Evolutionary conservation across 108 stramenopile genomes (phyloP).

Genomic region (Cyclotella baltica): DNA sequence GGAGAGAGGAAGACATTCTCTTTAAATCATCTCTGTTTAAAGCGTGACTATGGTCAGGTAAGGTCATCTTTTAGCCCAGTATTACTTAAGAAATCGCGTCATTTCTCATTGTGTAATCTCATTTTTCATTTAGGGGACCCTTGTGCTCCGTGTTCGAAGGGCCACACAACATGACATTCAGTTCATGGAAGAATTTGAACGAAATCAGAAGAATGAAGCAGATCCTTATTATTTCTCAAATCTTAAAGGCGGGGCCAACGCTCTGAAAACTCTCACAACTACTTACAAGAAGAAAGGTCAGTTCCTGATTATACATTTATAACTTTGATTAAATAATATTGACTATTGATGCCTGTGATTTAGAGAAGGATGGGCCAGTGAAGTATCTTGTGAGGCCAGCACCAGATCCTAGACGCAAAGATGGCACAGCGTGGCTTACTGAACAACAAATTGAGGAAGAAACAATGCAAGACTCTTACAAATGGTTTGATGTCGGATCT

Average conservation of each 20-base stretch:
- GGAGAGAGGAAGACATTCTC: conserved; percentile 69
- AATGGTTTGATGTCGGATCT: conserved; percentile 76
- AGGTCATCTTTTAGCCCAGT: not conserved
- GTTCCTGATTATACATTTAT: conserved; percentile 4
- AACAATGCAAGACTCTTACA: conserved; percentile 51
- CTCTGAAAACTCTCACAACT: conserved; percentile 52
- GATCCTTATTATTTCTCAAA: conserved; percentile 14
- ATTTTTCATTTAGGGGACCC: conserved; percentile 41
- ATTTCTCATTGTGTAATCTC: not conserved
- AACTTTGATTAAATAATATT: not conserved
- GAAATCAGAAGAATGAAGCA: conserved; percentile 31
- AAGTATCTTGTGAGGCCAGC: conserved; percentile 66
- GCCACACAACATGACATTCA: conserved; percentile 72
- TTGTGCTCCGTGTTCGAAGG: conserved; percentile 74
- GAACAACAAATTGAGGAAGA: conserved; percentile 60
- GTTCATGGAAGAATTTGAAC: conserved; percentile 64
- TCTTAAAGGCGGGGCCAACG: conserved; percentile 24
- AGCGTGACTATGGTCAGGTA: conserved; percentile 33
- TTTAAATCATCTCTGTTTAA: conserved; percentile 35
- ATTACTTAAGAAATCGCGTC: not conserved
- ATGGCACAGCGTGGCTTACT: conserved; percentile 78
- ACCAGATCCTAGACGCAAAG: conserved; percentile 69
- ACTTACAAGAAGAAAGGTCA: conserved; percentile 54
- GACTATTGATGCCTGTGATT: not conserved
- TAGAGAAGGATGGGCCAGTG: conserved; percentile 40